Conservation (phyloP, 306 rosid genomes). For the Leucaena leucocephala region DNA sequence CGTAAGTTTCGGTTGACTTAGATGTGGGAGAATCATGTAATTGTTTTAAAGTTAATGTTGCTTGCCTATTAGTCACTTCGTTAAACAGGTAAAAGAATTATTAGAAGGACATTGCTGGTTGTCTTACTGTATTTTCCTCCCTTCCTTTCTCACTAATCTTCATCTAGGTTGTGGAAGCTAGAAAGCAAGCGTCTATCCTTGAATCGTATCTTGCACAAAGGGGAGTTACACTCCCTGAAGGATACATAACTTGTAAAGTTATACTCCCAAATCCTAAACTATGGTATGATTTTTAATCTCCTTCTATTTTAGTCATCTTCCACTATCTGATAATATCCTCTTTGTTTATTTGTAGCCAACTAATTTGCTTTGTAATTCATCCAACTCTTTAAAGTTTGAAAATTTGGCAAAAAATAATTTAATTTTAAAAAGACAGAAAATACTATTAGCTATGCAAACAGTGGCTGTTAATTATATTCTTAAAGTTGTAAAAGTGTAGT, state of each 20-base stretch:
- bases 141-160: constrained; percentile 21
- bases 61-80: neutral
- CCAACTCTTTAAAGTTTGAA: neutral
- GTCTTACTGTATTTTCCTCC: neutral
- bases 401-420: neutral
- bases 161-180: constrained; percentile 67
- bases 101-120: constrained; percentile 18
- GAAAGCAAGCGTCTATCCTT: constrained; percentile 70
- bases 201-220: constrained; percentile 92
- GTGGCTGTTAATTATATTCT: neutral
- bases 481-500: neutral
- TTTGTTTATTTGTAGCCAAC: neutral
- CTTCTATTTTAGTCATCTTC: neutral
- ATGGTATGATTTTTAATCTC: constrained; percentile 56
- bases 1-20: neutral
- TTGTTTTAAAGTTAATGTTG: neutral
- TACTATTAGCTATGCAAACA: neutral
- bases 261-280: constrained; percentile 83
- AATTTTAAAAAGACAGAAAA: neutral
- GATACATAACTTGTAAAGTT: constrained; percentile 75
- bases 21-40: constrained; percentile 8
- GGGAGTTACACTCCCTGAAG: constrained; percentile 73
- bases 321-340: neutral
- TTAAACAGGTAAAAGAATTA: neutral
- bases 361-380: neutral